These are phyloP conservation scores for Tulasnella sp. DNA, from an alignment of 768 basidiomycete genomes.

Conservation along the genomic window DNA sequence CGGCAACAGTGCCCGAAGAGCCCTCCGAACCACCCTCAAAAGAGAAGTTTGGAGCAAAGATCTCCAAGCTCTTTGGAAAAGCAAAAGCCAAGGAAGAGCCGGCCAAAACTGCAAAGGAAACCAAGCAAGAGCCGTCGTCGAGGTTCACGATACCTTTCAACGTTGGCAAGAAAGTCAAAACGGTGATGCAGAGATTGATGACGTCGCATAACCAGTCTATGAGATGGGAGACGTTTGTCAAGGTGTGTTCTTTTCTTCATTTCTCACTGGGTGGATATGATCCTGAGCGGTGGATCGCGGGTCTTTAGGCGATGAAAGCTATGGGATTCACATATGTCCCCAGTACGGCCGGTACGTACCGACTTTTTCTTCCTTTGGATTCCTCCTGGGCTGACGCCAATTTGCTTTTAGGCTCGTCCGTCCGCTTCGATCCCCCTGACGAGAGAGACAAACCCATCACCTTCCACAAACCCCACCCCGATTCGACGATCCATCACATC, in stretches of 20 bases:
- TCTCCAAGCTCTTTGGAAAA: slow-evolving; percentile 21
- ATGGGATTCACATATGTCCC: slow-evolving; percentile 67
- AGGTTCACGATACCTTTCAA: slow-evolving; percentile 11
- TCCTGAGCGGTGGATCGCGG: neutral
- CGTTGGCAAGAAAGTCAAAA: slow-evolving; percentile 39
- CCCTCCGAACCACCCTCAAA: slow-evolving; percentile 33
- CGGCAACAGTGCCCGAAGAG: slow-evolving; percentile 32
- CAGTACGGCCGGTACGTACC: slow-evolving; percentile 50
- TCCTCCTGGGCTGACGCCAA: too few relatives aligned
- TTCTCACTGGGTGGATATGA: neutral
- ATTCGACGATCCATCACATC: slow-evolving; percentile 44
- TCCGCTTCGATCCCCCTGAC: slow-evolving; percentile 67
- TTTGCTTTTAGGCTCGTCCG: slow-evolving; percentile 35
- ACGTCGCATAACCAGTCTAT: slow-evolving; percentile 47
- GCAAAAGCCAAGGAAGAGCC: slow-evolving; percentile 28
- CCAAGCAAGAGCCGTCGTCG: slow-evolving; percentile 34
- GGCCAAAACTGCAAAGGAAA: slow-evolving; percentile 36
- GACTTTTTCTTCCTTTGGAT: neutral
- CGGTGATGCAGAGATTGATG: slow-evolving; percentile 53
- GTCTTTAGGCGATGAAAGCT: slow-evolving; percentile 52
- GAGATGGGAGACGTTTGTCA: slow-evolving; percentile 72
- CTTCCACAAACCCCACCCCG: slow-evolving; percentile 72
- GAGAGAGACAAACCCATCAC: slow-evolving; percentile 50
- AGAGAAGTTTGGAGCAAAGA: slow-evolving; percentile 32
- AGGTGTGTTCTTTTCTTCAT: slow-evolving; percentile 31